These are phyloP conservation scores for Mycena kentingensis DNA, from an alignment of 768 basidiomycete species.

Conservation along the genomic window DNA sequence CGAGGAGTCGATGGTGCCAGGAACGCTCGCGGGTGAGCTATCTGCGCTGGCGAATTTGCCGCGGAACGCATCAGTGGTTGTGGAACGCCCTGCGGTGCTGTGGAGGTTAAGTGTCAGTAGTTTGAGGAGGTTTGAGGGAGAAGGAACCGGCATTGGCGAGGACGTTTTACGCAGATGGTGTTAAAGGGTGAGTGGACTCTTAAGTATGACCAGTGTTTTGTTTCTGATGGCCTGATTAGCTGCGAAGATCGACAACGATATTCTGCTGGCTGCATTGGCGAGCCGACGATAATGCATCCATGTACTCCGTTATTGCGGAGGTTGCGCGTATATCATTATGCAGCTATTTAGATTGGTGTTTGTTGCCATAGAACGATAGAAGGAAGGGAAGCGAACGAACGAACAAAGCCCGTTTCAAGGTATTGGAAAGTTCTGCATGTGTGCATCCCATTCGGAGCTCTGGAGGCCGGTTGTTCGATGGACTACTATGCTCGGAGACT, in stretches of 20 bases:
- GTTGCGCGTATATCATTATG: too few species aligned
- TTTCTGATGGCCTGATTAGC: conserved; percentile 38
- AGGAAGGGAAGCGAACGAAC: too few species aligned
- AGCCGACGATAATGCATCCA: conserved; percentile 34
- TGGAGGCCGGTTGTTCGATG: too few species aligned
- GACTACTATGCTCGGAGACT: too few species aligned
- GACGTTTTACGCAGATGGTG: conserved; percentile 64
- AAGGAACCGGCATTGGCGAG: conserved; percentile 71
- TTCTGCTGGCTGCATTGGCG: conserved; percentile 57
- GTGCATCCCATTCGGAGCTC: too few species aligned
- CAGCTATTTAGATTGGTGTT: too few species aligned
- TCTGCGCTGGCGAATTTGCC: conserved; percentile 77
- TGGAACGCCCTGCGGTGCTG: conserved; percentile 74
- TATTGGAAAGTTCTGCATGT: too few species aligned
- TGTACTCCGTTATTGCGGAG: too few species aligned
- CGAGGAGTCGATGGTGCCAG: conserved; percentile 92
- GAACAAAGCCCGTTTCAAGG: too few species aligned
- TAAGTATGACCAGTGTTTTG: too few species aligned
- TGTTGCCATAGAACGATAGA: too few species aligned
- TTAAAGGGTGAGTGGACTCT: conserved; percentile 60
- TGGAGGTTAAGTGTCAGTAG: conserved; percentile 75
- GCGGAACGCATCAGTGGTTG: conserved; percentile 84
- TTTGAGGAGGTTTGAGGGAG: conserved; percentile 61
- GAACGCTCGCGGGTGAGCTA: conserved; percentile 90
- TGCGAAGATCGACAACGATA: conserved; percentile 66